Evolutionary conservation across 2,329 filamentous ascomycete genomes (phyloP), one percentile per base, ranked within the genome.

Genomic region (Fusarium sp.): DNA sequence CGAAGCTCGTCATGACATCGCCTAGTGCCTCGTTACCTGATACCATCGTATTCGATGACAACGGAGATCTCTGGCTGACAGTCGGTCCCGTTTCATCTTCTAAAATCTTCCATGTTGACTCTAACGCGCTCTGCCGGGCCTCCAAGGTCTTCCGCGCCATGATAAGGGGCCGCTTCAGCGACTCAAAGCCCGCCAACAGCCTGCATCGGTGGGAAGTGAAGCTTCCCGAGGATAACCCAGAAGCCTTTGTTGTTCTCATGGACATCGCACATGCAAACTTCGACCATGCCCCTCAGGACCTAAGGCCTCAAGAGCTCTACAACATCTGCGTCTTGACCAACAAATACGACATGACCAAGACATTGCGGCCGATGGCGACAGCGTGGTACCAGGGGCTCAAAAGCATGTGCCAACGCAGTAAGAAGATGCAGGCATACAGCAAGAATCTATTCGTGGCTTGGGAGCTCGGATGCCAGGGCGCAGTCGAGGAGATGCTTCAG

Each of bases 401-500:
- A 26, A 48, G 13, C 24, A 28, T 28, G 30, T 30, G 26, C 28
- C 26, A 32, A 11, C 9, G 36, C n/a, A 39, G 18, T 34, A 20
- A 24, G 24, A 20, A 41, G 32, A 28, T 36, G 17, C 22, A 65
- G 14, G 20, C 15, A 18, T 39, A 41, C 15, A 41, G 26, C 4
- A 50, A 56, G 34, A 55, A n/a, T 12, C 28, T 66, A 18, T 66
- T 66, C 22, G 34, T 56, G 17, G 50, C 59, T 22, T 66, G 63
- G 58, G 63, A 56, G 30, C 36, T 66, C 13, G 63, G 63, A 15
- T 48, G 34, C 32, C 26, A 30, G 7, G 11, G 22, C 28, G 39
- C 32, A 18, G 63, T 55, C 5, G 15, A 55, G 20, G 32, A 62
- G 10, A 66, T 66, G 22, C 24, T 52, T 13, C n/a, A 18, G 18